Conservation (phyloP, 768 basidiomycete species). For the Leucosporidium scottii region DNA sequence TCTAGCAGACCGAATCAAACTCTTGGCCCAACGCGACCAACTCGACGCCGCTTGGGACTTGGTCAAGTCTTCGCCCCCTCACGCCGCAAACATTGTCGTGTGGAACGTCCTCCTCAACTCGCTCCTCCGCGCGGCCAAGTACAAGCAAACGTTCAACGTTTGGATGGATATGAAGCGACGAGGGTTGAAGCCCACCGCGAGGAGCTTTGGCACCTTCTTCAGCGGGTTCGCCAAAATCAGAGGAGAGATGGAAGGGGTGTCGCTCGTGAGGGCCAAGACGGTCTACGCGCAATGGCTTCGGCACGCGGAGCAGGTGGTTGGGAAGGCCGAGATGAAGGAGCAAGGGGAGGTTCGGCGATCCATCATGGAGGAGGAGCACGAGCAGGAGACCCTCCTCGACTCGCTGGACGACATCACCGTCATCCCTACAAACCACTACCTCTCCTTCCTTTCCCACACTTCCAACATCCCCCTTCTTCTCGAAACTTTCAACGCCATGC, state of each 20-base stretch:
- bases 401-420: constrained; percentile 4
- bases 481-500: constrained; percentile 13
- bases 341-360: not conserved
- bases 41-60: constrained; percentile 4
- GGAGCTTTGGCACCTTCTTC: constrained; percentile 26
- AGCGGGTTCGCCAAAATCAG: not conserved
- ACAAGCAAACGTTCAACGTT: constrained; percentile 14
- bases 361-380: not conserved
- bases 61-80: constrained; percentile 3
- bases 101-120: constrained; percentile 28
- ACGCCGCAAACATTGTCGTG: constrained; percentile 21
- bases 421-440: constrained; percentile 20
- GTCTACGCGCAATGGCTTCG: constrained; percentile 26
- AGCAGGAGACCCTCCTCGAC: not conserved
- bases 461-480: constrained; percentile 7
- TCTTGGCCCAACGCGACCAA: not conserved
- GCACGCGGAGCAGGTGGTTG: constrained; percentile 3
- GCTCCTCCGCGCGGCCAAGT: constrained; percentile 2
- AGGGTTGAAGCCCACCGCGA: constrained; percentile 12
- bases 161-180: constrained; percentile 34
- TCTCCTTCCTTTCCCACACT: constrained; percentile 19
- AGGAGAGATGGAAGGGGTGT: not conserved
- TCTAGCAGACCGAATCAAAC: constrained; percentile 9
- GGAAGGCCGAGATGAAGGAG: not conserved
- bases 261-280: constrained; percentile 14